Evolutionary conservation across 306 rosid species (phyloP).

Genomic region (Glycyrrhiza uralensis): DNA sequence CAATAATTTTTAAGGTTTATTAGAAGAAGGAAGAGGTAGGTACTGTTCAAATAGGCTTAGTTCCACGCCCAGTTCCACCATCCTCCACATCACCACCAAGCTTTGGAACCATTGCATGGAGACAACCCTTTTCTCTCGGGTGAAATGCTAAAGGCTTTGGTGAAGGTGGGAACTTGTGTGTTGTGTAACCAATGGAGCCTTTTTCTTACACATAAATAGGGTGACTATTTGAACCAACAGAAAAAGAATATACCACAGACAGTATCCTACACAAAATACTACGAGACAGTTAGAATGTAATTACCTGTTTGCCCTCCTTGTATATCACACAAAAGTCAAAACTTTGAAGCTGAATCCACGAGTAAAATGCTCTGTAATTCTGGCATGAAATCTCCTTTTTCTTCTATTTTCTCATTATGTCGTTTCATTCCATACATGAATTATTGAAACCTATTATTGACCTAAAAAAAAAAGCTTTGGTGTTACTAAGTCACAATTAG

Average conservation of each 20-base stretch:
- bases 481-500: background rate
- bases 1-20: background rate
- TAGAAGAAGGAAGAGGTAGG: constrained; percentile 16
- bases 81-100: constrained; percentile 33
- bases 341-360: constrained; percentile 1
- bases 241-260: constrained; percentile 64
- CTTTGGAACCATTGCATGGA: constrained; percentile 48
- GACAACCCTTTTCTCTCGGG: background rate
- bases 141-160: constrained; percentile 1
- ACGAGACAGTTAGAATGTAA: background rate
- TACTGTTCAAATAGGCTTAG: constrained; percentile 54
- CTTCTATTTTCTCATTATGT: background rate
- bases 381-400: background rate
- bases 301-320: constrained; percentile 29
- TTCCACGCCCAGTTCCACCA: constrained; percentile 44
- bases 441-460: background rate
- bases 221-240: constrained; percentile 32
- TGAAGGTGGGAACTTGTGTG: background rate
- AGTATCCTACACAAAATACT: constrained; percentile 37
- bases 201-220: constrained; percentile 24
- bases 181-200: constrained; percentile 9
- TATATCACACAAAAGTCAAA: background rate
- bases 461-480: background rate
- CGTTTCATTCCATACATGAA: background rate
- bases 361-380: background rate